These are phyloP conservation scores for Kalmusia sp. DNA, from an alignment of 2,329 filamentous ascomycete species.

Conservation along the genomic window DNA sequence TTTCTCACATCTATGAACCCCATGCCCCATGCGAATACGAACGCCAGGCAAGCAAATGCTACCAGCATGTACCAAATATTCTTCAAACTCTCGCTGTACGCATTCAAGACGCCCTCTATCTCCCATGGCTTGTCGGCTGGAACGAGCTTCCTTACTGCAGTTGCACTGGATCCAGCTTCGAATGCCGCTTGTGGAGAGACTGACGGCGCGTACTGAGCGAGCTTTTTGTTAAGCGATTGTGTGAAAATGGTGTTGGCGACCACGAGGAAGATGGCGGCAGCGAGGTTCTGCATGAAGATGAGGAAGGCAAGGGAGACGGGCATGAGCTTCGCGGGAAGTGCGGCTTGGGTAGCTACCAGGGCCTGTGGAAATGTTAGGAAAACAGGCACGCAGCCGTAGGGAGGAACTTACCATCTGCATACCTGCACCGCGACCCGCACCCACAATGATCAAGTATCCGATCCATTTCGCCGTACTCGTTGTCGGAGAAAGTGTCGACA, in stretches of 20 bases:
- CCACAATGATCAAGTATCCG: slow-evolving; percentile 35
- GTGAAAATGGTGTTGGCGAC: slow-evolving; percentile 37
- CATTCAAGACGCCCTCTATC: slow-evolving; percentile 26
- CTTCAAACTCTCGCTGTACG: slow-evolving; percentile 30
- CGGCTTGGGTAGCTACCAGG: slow-evolving; percentile 42
- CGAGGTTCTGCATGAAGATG: slow-evolving; percentile 47
- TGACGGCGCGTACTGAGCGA: slow-evolving; percentile 30
- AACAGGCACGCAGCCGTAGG: not conserved
- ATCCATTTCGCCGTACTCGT: slow-evolving; percentile 39
- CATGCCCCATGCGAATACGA: slow-evolving; percentile 26
- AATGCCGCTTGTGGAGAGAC: slow-evolving; percentile 28
- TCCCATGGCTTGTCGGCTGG: slow-evolving; percentile 20
- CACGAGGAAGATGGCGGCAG: slow-evolving; percentile 37
- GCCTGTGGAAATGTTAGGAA: slow-evolving; percentile 19
- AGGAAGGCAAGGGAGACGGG: slow-evolving; percentile 41
- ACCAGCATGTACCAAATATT: slow-evolving; percentile 34
- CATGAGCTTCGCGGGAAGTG: slow-evolving; percentile 31
- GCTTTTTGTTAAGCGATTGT: slow-evolving; percentile 23
- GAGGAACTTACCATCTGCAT: slow-evolving; percentile 29
- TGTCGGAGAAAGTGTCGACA: slow-evolving; percentile 47
- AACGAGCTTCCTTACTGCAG: slow-evolving; percentile 29
- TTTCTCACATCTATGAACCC: slow-evolving; percentile 34
- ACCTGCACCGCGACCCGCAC: slow-evolving; percentile 30
- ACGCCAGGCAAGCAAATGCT: slow-evolving; percentile 17
- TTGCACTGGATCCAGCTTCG: slow-evolving; percentile 31